Evolutionary conservation across 225 moss, liverwort and hornwort species (phyloP).

Genomic region (Bryum argenteum): DNA sequence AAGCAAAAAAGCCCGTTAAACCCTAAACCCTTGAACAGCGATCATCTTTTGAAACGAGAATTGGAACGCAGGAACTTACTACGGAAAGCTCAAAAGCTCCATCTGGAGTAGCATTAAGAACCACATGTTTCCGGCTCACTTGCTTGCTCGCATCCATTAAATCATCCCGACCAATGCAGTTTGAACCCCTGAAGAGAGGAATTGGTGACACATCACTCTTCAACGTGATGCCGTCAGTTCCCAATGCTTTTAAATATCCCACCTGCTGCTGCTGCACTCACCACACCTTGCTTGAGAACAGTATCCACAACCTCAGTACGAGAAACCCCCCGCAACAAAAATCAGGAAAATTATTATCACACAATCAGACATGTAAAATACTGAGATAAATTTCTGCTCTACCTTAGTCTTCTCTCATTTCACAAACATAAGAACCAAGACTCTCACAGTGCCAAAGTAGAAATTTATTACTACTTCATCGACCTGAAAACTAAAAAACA

Average conservation of each 20-base stretch:
- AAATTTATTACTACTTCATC: background rate
- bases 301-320: background rate
- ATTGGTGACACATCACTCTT: conserved; percentile 41
- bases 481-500: background rate
- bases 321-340: background rate
- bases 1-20: background rate
- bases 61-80: conserved; percentile 36
- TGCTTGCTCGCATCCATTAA: conserved; percentile 67
- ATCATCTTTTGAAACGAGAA: conserved; percentile 1
- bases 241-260: conserved; percentile 46
- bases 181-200: conserved; percentile 57
- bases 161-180: conserved; percentile 72
- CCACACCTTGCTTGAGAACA: background rate
- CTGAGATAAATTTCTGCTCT: background rate
- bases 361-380: background rate
- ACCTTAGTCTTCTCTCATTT: background rate
- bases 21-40: conserved; percentile 12
- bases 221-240: conserved; percentile 45
- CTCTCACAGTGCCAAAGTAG: background rate
- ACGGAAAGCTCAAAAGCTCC: conserved; percentile 67
- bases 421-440: conserved; percentile 11
- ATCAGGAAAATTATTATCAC: background rate
- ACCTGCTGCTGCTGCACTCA: conserved; percentile 46
- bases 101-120: conserved; percentile 47
- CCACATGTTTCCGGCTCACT: conserved; percentile 82